Percentiles rank a stretch among this genome's conserved stretches.
phyloP scores from a whole-genome alignment of 108 stramenopile genomes.

The Pseudonitzschia multiseries region DNA sequence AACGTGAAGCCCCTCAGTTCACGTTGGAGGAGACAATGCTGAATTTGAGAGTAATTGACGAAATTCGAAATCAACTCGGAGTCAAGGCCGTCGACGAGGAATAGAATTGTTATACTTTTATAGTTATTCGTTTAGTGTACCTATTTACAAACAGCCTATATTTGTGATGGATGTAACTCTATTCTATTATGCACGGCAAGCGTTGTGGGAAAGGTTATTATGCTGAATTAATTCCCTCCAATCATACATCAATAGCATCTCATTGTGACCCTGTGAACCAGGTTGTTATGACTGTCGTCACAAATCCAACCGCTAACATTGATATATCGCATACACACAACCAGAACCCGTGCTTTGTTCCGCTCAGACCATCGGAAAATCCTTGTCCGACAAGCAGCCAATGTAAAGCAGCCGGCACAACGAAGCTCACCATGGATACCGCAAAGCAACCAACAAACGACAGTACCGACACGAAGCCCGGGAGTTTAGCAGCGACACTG shows the following conservation, averaged over 20 bases:
- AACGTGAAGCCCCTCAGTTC: slow-evolving; percentile 67
- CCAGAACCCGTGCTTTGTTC: background rate
- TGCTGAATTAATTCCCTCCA: background rate
- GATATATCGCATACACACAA: slow-evolving; percentile 6
- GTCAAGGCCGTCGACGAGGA: slow-evolving; percentile 42
- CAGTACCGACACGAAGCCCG: slow-evolving; percentile 71
- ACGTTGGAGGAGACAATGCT: slow-evolving; percentile 54
- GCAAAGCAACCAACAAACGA: slow-evolving; percentile 77
- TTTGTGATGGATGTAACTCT: background rate
- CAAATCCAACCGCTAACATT: slow-evolving; percentile 11
- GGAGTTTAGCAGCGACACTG: slow-evolving; percentile 43
- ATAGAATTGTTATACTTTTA: background rate
- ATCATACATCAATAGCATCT: background rate
- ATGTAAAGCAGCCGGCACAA: slow-evolving; percentile 65
- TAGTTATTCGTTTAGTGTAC: too few species aligned
- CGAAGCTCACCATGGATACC: slow-evolving; percentile 69
- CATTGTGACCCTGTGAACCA: background rate
- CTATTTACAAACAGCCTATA: background rate
- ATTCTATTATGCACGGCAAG: background rate
- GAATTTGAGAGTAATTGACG: slow-evolving; percentile 53
- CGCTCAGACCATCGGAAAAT: background rate
- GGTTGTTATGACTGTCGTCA: slow-evolving; percentile 10
- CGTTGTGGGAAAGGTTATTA: background rate
- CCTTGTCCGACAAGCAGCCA: slow-evolving; percentile 22
- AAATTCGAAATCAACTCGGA: slow-evolving; percentile 58